These are phyloP conservation scores for Leccinum griseonigrum DNA, from an alignment of 1,284 basidiomycete genomes.

Conservation along the genomic window DNA sequence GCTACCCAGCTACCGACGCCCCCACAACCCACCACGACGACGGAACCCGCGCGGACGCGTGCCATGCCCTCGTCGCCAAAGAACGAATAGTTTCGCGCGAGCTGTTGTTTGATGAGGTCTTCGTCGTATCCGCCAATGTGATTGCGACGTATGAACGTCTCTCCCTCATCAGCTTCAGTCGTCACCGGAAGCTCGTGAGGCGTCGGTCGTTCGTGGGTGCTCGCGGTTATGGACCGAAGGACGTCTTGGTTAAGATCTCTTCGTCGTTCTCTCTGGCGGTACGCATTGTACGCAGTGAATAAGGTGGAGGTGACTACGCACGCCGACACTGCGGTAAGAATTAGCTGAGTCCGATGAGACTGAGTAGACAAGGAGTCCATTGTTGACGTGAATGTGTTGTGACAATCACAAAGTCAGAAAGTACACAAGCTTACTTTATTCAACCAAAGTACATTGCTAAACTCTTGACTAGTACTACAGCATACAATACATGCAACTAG, in stretches of 20 bases:
- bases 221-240: slow-evolving; percentile 44
- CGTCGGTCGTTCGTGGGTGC: slow-evolving; percentile 27
- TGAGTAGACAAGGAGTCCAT: slow-evolving; percentile 30
- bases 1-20: slow-evolving; percentile 97
- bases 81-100: slow-evolving; percentile 94
- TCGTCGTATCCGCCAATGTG: slow-evolving; percentile 56
- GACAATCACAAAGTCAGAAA: not conserved
- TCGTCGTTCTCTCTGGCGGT: slow-evolving; percentile 48
- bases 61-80: slow-evolving; percentile 90
- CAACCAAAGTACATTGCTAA: not conserved
- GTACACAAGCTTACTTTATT: not conserved
- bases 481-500: slow-evolving; percentile 1
- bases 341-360: slow-evolving; percentile 53
- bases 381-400: not conserved
- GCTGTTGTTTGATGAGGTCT: slow-evolving; percentile 77
- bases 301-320: slow-evolving; percentile 58
- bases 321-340: slow-evolving; percentile 60
- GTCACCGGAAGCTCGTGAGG: slow-evolving; percentile 5
- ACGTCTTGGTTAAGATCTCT: slow-evolving; percentile 57
- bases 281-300: slow-evolving; percentile 54
- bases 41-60: slow-evolving; percentile 71
- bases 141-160: slow-evolving; percentile 16
- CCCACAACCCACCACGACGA: slow-evolving; percentile 92
- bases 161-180: slow-evolving; percentile 11
- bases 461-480: not conserved